These are phyloP conservation scores for Lolium rigidum DNA, from an alignment of 176 grass and related monocot species.

Conservation along the genomic window DNA sequence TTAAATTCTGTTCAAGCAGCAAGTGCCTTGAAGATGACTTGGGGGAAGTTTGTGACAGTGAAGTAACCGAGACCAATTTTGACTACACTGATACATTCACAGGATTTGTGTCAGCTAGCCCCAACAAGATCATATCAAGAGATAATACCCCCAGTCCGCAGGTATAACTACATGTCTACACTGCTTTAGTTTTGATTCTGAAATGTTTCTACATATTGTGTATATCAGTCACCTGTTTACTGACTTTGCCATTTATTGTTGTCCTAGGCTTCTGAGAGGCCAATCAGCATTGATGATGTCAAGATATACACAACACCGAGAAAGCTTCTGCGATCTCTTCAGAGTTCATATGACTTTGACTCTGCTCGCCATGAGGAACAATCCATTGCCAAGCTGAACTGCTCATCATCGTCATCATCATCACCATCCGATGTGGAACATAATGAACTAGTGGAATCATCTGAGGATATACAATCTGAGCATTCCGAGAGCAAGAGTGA, in stretches of 20 bases:
- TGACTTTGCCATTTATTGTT: conserved; percentile 13
- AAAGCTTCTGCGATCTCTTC: conserved; percentile 72
- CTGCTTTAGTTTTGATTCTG: not conserved
- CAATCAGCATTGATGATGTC: conserved; percentile 65
- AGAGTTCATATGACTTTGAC: conserved; percentile 59
- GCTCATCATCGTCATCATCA: conserved; percentile 7
- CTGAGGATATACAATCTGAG: conserved; percentile 40
- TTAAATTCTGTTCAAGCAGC: conserved; percentile 56
- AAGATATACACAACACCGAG: conserved; percentile 73
- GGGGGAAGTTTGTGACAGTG: conserved; percentile 54
- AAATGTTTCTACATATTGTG: not conserved
- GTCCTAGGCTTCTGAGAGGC: conserved; percentile 55
- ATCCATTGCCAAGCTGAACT: not conserved
- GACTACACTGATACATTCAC: conserved; percentile 59
- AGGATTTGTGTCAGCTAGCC: conserved; percentile 61
- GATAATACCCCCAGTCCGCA: conserved; percentile 67
- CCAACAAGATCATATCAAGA: conserved; percentile 7
- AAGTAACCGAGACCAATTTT: conserved; percentile 48
- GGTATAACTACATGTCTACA: conserved; percentile 44
- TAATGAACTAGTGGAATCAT: conserved; percentile 14
- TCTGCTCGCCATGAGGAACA: conserved; percentile 24
- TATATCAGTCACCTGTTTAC: not conserved
- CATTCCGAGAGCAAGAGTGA: conserved; percentile 48
- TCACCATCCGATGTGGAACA: conserved; percentile 25
- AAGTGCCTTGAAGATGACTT: conserved; percentile 47